Conservation (phyloP, 2,329 filamentous ascomycete genomes). For the Fusarium veterinarium region DNA sequence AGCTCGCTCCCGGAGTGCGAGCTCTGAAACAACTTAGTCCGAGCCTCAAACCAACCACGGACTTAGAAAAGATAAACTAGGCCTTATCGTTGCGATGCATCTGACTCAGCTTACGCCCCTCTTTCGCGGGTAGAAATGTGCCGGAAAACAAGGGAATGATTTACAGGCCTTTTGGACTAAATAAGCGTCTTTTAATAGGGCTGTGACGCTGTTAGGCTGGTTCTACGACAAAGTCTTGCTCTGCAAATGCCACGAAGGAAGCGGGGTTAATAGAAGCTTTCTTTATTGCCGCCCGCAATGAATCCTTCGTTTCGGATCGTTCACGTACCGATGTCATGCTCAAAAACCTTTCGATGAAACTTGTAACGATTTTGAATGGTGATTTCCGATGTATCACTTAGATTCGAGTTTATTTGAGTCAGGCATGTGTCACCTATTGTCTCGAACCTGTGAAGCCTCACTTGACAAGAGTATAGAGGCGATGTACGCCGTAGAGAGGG, state of each 20-base stretch:
- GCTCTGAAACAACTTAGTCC: neutral
- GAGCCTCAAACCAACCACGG: neutral
- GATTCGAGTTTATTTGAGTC: neutral
- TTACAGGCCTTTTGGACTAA: neutral
- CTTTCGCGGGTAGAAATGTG: neutral
- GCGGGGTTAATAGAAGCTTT: neutral
- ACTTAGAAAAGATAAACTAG: neutral
- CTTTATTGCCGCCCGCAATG: neutral
- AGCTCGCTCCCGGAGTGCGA: neutral
- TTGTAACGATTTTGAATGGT: too few species aligned
- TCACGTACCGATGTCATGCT: neutral
- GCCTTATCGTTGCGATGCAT: neutral
- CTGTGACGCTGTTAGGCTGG: neutral
- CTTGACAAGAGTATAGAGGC: neutral
- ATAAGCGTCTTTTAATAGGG: neutral
- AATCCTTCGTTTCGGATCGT: neutral
- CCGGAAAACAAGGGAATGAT: neutral
- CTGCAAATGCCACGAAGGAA: neutral
- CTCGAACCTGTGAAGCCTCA: neutral
- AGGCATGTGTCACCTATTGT: neutral
- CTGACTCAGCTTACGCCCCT: constrained; percentile 7
- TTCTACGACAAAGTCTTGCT: neutral
- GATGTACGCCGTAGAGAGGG: neutral
- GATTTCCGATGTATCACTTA: too few species aligned
- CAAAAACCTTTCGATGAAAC: too few species aligned